Conservation (phyloP, 106 monocot genomes). For the Acanthochlamys bracteata region DNA sequence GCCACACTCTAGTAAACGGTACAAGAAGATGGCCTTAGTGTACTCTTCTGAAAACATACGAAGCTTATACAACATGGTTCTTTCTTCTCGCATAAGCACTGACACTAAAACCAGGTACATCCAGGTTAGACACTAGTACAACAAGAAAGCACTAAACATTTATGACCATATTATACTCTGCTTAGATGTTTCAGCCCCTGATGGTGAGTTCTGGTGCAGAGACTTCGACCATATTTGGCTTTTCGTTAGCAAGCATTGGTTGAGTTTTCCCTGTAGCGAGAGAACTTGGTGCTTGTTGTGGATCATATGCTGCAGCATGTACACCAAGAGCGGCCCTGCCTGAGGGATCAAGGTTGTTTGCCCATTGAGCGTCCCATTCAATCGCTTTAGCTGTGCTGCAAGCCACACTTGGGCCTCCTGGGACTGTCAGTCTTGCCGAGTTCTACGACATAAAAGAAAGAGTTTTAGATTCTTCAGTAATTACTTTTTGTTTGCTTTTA, state of each 20-base stretch:
- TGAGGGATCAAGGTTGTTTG: slow-evolving; percentile 57
- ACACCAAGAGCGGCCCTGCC: slow-evolving; percentile 61
- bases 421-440: slow-evolving; percentile 47
- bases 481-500: not conserved
- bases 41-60: no score
- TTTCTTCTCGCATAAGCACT: no score
- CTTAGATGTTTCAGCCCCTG: slow-evolving; percentile 1
- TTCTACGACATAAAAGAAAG: slow-evolving; percentile 29
- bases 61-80: no score
- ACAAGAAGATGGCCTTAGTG: no score
- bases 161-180: not conserved
- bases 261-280: slow-evolving; percentile 12
- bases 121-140: no score
- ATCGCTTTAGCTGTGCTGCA: slow-evolving; percentile 70
- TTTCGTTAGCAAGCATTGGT: slow-evolving; percentile 6
- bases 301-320: slow-evolving; percentile 40
- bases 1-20: no score
- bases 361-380: slow-evolving; percentile 65
- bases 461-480: not conserved
- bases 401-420: slow-evolving; percentile 60
- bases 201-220: slow-evolving; percentile 7
- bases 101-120: no score
- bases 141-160: no score
- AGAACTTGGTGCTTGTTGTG: slow-evolving; percentile 11
- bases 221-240: slow-evolving; percentile 22